Evolutionary conservation across 768 basidiomycete genomes (phyloP).

Genomic region (Termitomyces sp.): DNA sequence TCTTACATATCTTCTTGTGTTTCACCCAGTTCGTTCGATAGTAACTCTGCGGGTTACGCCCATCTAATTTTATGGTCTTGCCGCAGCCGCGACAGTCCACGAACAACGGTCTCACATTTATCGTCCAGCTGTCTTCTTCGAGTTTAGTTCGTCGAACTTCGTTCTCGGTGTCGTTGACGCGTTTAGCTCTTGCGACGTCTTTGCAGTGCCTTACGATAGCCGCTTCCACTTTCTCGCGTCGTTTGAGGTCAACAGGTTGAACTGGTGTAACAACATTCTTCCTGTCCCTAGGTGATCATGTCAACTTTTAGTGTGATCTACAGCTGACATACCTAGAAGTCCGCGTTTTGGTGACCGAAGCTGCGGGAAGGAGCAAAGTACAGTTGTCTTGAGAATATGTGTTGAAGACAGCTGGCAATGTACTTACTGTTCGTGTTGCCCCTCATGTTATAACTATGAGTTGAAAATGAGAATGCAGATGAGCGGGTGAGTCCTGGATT

Average conservation of each 20-base stretch:
- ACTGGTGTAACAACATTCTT: not conserved
- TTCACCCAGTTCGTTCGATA: constrained; percentile 18
- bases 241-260: not conserved
- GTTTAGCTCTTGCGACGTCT: not conserved
- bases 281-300: not conserved
- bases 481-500: not conserved
- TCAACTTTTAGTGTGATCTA: not conserved
- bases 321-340: not conserved
- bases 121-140: constrained; percentile 16
- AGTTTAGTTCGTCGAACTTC: not conserved
- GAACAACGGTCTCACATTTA: constrained; percentile 13
- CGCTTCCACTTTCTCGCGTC: not conserved
- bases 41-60: constrained; percentile 10
- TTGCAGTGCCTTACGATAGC: not conserved
- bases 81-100: constrained; percentile 16
- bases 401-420: not conserved
- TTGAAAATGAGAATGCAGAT: too few species aligned
- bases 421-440: not conserved
- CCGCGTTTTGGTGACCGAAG: not conserved
- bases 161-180: not conserved
- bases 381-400: not conserved
- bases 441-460: not conserved
- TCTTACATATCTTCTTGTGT: constrained; percentile 14
- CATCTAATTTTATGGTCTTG: constrained; percentile 14
- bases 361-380: not conserved